These are phyloP conservation scores for Paraphoma sp. DNA, from an alignment of 2,329 filamentous ascomycete species.

Conservation along the genomic window DNA sequence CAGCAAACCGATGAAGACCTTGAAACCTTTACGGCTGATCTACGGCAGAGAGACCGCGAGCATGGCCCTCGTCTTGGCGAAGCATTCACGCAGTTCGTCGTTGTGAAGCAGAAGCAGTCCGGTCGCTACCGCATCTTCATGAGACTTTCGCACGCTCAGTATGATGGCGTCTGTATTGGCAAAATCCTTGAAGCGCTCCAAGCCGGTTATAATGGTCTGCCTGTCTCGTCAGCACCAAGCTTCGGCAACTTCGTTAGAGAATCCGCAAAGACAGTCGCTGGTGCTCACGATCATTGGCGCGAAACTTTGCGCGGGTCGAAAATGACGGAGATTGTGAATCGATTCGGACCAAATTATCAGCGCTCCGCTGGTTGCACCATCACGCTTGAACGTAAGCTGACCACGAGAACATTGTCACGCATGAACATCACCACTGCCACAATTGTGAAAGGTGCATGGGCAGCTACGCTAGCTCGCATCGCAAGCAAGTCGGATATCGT, in stretches of 20 bases:
- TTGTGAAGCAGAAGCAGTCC: slow-evolving; percentile 38
- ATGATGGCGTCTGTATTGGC: slow-evolving; percentile 41
- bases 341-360: slow-evolving; percentile 41
- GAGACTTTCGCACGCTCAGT: slow-evolving; percentile 44
- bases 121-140: slow-evolving; percentile 41
- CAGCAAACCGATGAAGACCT: slow-evolving; percentile 39
- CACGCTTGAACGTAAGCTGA: slow-evolving; percentile 34
- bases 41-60: slow-evolving; percentile 38
- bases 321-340: slow-evolving; percentile 44
- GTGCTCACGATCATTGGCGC: slow-evolving; percentile 41
- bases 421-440: slow-evolving; percentile 51
- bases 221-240: slow-evolving; percentile 38
- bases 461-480: slow-evolving; percentile 47
- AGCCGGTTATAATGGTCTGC: slow-evolving; percentile 40
- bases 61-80: slow-evolving; percentile 38
- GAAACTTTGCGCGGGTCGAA: slow-evolving; percentile 39
- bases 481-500: slow-evolving; percentile 49
- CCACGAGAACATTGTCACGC: slow-evolving; percentile 25
- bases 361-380: slow-evolving; percentile 37
- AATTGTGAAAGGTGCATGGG: slow-evolving; percentile 56
- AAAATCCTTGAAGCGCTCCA: slow-evolving; percentile 38
- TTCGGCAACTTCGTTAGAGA: slow-evolving; percentile 41
- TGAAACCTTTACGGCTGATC: slow-evolving; percentile 35
- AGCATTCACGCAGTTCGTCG: slow-evolving; percentile 40
- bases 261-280: slow-evolving; percentile 33